phyloP scores from a whole-genome alignment of 202 grass and related monocot genomes.

The Schoenoplectus triqueter region DNA sequence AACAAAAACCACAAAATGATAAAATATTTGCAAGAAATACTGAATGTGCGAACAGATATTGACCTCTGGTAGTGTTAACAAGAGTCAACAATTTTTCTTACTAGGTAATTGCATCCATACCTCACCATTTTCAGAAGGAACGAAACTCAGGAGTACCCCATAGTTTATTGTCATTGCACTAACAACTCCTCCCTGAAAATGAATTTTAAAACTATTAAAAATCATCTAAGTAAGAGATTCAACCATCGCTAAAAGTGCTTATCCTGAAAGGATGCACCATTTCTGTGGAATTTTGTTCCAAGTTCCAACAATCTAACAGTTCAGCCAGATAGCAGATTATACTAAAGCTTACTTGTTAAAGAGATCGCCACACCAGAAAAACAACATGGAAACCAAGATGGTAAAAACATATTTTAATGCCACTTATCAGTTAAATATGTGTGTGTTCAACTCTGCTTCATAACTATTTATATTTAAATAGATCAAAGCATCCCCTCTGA shows the following conservation, averaged over 20 bases:
- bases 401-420: not conserved
- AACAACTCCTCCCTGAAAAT: slow-evolving; percentile 72
- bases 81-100: not conserved
- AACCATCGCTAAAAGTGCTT: slow-evolving; percentile 27
- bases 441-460: not conserved
- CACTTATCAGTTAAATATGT: not conserved
- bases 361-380: not conserved
- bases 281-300: not conserved
- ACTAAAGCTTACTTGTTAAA: not conserved
- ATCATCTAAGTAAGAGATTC: slow-evolving; percentile 29
- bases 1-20: slow-evolving; percentile 2
- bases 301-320: not conserved
- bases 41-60: not conserved
- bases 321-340: not conserved
- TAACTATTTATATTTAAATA: not conserved
- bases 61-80: not conserved
- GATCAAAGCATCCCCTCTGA: not conserved
- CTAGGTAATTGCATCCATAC: slow-evolving; percentile 42
- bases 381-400: not conserved
- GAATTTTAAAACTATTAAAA: slow-evolving; percentile 14
- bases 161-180: slow-evolving; percentile 93
- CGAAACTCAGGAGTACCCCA: slow-evolving; percentile 81
- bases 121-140: slow-evolving; percentile 72
- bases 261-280: not conserved
- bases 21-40: slow-evolving; percentile 23